These are phyloP conservation scores for Russula sp. DNA, from an alignment of 768 basidiomycete species.

Conservation along the genomic window DNA sequence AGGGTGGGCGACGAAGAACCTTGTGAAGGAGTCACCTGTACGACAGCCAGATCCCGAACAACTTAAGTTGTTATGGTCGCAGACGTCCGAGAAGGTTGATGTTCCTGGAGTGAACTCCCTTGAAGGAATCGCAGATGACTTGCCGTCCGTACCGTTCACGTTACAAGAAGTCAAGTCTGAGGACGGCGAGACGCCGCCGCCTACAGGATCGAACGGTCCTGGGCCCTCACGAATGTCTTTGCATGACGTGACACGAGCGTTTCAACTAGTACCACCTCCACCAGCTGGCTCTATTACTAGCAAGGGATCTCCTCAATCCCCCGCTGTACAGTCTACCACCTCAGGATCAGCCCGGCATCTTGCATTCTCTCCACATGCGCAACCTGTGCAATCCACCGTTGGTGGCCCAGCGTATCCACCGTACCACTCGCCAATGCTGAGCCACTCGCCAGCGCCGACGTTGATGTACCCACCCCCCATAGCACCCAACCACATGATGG, in stretches of 20 bases:
- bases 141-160: slow-evolving; percentile 71
- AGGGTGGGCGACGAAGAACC: slow-evolving; percentile 43
- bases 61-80: slow-evolving; percentile 78
- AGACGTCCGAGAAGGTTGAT: slow-evolving; percentile 63
- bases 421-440: slow-evolving; percentile 66
- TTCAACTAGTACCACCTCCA: slow-evolving; percentile 75
- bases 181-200: slow-evolving; percentile 74
- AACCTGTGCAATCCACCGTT: slow-evolving; percentile 6
- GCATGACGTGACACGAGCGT: slow-evolving; percentile 78
- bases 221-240: slow-evolving; percentile 66
- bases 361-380: slow-evolving; percentile 21
- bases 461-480: slow-evolving; percentile 57
- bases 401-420: slow-evolving; percentile 40
- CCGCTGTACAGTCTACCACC: slow-evolving; percentile 12
- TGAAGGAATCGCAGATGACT: slow-evolving; percentile 77
- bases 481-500: slow-evolving; percentile 53
- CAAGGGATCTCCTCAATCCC: slow-evolving; percentile 43
- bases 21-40: slow-evolving; percentile 61
- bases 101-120: slow-evolving; percentile 68
- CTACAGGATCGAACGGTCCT: slow-evolving; percentile 39
- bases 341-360: slow-evolving; percentile 11
- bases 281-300: slow-evolving; percentile 40
- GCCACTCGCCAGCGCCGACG: slow-evolving; percentile 61
- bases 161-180: slow-evolving; percentile 83
- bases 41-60: slow-evolving; percentile 77